Evolutionary conservation across 805 yeast species (phyloP), one percentile per base, ranked within the genome.

Genomic region (Candida oleophila): DNA sequence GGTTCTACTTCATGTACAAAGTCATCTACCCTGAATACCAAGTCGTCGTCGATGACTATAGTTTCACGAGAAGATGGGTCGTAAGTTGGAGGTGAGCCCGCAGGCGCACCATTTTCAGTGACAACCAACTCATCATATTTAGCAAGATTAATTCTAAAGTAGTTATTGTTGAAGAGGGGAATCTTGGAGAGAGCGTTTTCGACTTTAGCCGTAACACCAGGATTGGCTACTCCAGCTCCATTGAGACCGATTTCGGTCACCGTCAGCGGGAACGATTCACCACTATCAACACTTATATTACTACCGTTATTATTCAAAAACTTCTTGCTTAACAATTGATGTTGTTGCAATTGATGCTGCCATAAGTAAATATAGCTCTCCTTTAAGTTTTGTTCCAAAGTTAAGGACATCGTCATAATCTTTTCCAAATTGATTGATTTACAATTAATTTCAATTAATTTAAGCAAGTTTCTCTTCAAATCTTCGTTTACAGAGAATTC

Each of bases 361-460:
- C 30, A 19, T 18, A 11, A 16, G 19, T 39, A 39, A 44, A 71
- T 49, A 47, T 71, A 72, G 3, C 60, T 59, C 47, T 73, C 77
- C 0, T 67, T 68, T 33, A 70, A 60, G 2, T 85, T 80, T 0
- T 91, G 86, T 56, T 92, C 96, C 36, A 76, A 67, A 0, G 60
- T 55, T 44, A 87, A 66, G 12, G 96, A 89, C 49, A 78, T 61
- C 38, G 73, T 72, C 91, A 87, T 83, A 3, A 86, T 68, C 9
- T 71, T 67, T 3, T 76, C 77, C 38, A 80, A 72, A 36, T 76
- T 73, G 30, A 81, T 65, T 0, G 81, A 76, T 16, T 71, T 69
- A 41, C 67, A 57, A 43, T 71, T 70, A 16, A 62, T 42, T 16
- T 76, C 73, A 41, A 85, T 60, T 16, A 83, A 62, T 37, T 71